Evolutionary conservation across 2,329 filamentous ascomycete species (phyloP).

Genomic region (Pseudogymnoascus sp.): DNA sequence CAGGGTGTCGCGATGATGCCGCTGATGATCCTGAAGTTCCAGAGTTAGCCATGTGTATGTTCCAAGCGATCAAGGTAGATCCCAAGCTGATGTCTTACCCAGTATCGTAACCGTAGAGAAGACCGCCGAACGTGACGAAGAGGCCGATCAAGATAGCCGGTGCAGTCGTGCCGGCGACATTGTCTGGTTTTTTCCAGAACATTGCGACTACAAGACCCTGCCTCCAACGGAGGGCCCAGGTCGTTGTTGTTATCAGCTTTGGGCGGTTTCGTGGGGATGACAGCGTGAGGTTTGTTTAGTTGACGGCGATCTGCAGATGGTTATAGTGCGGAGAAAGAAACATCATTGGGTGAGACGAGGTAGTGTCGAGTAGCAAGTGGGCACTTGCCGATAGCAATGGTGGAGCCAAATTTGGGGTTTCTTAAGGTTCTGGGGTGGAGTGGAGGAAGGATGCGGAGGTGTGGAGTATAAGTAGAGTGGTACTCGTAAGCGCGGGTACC

Average conservation of each 20-base stretch:
- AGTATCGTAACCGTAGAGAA: slow-evolving; percentile 64
- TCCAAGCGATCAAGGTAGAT: neutral
- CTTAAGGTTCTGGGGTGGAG: slow-evolving; percentile 1
- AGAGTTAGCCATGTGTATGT: slow-evolving; percentile 14
- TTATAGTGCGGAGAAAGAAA: slow-evolving; percentile 4
- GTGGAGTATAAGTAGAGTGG: slow-evolving; percentile 3
- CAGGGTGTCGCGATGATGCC: slow-evolving; percentile 64
- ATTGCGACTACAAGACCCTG: slow-evolving; percentile 4
- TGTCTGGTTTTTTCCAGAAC: slow-evolving; percentile 61
- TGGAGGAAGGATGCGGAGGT: neutral
- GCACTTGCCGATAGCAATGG: neutral
- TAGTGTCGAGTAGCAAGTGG: neutral
- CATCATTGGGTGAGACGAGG: slow-evolving; percentile 2
- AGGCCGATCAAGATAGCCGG: slow-evolving; percentile 64
- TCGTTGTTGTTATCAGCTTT: slow-evolving; percentile 4
- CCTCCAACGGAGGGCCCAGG: slow-evolving; percentile 6
- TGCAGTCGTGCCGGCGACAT: slow-evolving; percentile 64
- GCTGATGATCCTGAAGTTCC: slow-evolving; percentile 48
- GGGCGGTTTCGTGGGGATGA: neutral
- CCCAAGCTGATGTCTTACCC: slow-evolving; percentile 41
- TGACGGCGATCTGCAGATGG: slow-evolving; percentile 1
- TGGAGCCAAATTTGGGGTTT: slow-evolving; percentile 7
- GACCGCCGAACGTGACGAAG: slow-evolving; percentile 61
- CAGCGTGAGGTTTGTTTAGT: slow-evolving; percentile 6
- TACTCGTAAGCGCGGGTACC: neutral